Base-by-base conservation (phyloP, 345 rosid species). In the Microcos paniculata region DNA sequence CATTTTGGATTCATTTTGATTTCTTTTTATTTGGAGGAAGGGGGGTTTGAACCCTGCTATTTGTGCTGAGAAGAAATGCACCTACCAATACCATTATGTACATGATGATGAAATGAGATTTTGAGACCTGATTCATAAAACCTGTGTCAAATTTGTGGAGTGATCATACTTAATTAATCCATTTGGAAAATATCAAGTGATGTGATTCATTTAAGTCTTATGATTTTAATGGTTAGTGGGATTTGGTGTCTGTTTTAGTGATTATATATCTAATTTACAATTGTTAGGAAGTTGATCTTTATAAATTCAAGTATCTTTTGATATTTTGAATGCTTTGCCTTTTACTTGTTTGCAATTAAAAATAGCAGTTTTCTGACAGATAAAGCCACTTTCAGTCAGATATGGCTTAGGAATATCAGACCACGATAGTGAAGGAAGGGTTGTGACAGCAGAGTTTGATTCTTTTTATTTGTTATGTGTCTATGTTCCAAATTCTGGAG, bases 401-500 rank as follows among this genome's bases (percentile, higher is more conserved):
- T 96, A 96, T 79, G 91, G 94, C 80, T 80, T 88, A 55, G 92
- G 97, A 74, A 85, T 84, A 79, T 74, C 91, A 64, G 98, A 92
- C 77, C 98, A 90, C 81, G 94, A 96, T 82, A 73, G 58, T 78
- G 98, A 93, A 83, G 99, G 99, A 72, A 92, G 99, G 65, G 78
- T 92, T 79, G 89, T 93, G 78, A 96, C 94, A 52, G 94, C 85
- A 58, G 98, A 93, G 80, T 96, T 93, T 40, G 98, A 93, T 62
- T 85, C 93, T 0, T 96, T 92, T 80, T 93, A 88, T 86, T 79
- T 93, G 73, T 69, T 96, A 76, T 78, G 76, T 21, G 81, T 84
- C n/a, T 96, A 93, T 55, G 92, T 96, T 76, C 99, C 99, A 71
- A 96, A 93, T 77, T 90, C 99, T 19, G 99, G 99, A 59, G 99